Evolutionary conservation across 768 basidiomycete species (phyloP).

Genomic region (Phlegmacium glaucopus): DNA sequence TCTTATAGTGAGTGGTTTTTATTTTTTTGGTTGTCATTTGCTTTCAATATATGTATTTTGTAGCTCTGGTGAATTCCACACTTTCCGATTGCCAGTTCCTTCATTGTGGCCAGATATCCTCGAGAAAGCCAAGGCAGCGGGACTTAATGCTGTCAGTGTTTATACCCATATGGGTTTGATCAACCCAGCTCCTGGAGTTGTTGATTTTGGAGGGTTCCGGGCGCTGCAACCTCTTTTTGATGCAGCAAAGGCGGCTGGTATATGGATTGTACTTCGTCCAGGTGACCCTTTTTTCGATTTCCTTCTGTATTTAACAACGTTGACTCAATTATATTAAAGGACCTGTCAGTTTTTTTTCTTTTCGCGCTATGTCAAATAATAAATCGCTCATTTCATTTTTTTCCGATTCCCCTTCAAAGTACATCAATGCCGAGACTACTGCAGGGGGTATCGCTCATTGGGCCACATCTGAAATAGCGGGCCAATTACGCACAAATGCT

Average conservation of each 20-base stretch:
- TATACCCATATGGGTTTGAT: slow-evolving; percentile 80
- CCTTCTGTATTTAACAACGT: background rate
- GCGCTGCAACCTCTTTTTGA: slow-evolving; percentile 70
- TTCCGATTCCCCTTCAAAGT: slow-evolving; percentile 24
- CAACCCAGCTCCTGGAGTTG: slow-evolving; percentile 68
- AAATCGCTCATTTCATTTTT: background rate
- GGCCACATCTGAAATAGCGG: slow-evolving; percentile 66
- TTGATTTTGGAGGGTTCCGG: slow-evolving; percentile 72
- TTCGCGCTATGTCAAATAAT: background rate
- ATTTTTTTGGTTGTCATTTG: background rate
- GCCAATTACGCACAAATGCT: slow-evolving; percentile 68
- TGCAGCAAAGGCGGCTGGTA: slow-evolving; percentile 66
- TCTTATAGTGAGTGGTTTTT: slow-evolving; percentile 56
- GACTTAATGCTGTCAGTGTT: slow-evolving; percentile 74
- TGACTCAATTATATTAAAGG: slow-evolving; percentile 21
- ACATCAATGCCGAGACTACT: slow-evolving; percentile 81
- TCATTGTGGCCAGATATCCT: slow-evolving; percentile 80
- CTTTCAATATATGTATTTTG: background rate
- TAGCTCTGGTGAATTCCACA: slow-evolving; percentile 85
- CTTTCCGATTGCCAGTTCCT: slow-evolving; percentile 77
- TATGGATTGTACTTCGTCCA: slow-evolving; percentile 79
- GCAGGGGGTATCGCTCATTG: slow-evolving; percentile 73
- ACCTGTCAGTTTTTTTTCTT: slow-evolving; percentile 28
- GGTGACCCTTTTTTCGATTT: slow-evolving; percentile 33
- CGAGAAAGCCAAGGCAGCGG: slow-evolving; percentile 77